These are phyloP conservation scores for Tausonia pullulans DNA, from an alignment of 1,284 basidiomycete species.

Conservation along the genomic window DNA sequence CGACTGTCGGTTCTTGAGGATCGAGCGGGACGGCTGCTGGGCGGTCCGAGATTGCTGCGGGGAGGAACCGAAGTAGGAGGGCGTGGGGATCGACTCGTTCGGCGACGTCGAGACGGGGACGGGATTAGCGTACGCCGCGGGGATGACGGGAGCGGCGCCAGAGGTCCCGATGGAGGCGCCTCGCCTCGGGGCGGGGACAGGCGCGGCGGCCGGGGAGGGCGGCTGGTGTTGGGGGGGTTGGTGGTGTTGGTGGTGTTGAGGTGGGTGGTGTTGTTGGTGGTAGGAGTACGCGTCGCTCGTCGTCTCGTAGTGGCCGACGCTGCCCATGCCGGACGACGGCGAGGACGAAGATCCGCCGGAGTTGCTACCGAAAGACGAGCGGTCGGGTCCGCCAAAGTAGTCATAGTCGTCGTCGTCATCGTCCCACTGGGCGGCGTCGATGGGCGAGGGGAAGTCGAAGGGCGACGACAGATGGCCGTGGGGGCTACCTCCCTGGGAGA, in stretches of 20 bases:
- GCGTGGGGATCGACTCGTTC: neutral
- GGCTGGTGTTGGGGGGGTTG: conserved; percentile 16
- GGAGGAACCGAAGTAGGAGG: conserved; percentile 20
- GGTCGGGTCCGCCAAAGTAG: conserved; percentile 50
- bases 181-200: conserved; percentile 6
- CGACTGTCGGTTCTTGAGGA: conserved; percentile 13
- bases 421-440: conserved; percentile 29
- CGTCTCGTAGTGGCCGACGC: conserved; percentile 16
- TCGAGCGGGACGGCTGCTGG: conserved; percentile 4
- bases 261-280: conserved; percentile 4
- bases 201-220: neutral
- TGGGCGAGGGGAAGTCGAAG: conserved; percentile 31
- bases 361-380: conserved; percentile 32
- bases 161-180: conserved; percentile 13
- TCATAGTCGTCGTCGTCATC: conserved; percentile 44
- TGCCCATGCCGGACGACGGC: conserved; percentile 5
- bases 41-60: conserved; percentile 15
- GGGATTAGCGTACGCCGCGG: conserved; percentile 18
- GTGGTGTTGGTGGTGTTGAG: conserved; percentile 2
- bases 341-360: neutral
- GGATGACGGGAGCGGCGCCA: conserved; percentile 2
- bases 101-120: neutral
- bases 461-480: neutral
- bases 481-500: too few species aligned
- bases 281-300: conserved; percentile 7